Conservation (phyloP, 2,329 filamentous ascomycete genomes). For the Aureobasidium melanogenum region DNA sequence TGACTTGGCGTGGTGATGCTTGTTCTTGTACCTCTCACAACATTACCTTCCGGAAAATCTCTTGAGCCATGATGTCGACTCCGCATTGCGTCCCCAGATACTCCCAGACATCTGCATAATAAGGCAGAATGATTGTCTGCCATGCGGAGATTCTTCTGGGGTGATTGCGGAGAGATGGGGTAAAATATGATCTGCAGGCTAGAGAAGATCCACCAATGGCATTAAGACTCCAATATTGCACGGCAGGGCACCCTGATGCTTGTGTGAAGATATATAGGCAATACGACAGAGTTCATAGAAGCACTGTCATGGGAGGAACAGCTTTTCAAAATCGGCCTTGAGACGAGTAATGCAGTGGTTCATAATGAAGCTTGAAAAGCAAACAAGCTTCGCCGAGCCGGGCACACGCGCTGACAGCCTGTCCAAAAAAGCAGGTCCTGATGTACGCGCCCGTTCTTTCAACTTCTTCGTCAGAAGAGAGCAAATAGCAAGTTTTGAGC, state of each 20-base stretch:
- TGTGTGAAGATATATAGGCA: neutral
- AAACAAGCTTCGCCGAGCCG: neutral
- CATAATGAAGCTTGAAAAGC: too few relatives aligned
- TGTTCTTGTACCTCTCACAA: neutral
- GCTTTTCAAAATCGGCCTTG: neutral
- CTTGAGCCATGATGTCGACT: neutral
- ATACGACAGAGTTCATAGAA: too few relatives aligned
- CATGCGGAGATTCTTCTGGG: conserved; percentile 1
- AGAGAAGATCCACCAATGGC: conserved; percentile 14
- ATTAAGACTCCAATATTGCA: too few relatives aligned
- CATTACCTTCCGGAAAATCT: neutral
- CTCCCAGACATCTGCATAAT: neutral
- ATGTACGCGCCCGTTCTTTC: too few relatives aligned
- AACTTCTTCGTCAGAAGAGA: neutral
- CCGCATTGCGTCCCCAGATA: conserved; percentile 4
- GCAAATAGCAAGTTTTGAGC: neutral
- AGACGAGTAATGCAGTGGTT: too few relatives aligned
- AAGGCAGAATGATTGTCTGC: neutral
- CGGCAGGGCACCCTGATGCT: neutral
- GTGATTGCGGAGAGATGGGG: conserved; percentile 4
- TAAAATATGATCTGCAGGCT: neutral
- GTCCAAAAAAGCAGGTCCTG: neutral
- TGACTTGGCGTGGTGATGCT: conserved; percentile 11
- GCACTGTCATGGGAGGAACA: neutral
- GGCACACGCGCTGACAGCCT: neutral